Percentiles rank a stretch among this genome's conserved stretches.
phyloP scores from a whole-genome alignment of 2,329 filamentous ascomycete species.

The Alternaria triticimaculans region DNA sequence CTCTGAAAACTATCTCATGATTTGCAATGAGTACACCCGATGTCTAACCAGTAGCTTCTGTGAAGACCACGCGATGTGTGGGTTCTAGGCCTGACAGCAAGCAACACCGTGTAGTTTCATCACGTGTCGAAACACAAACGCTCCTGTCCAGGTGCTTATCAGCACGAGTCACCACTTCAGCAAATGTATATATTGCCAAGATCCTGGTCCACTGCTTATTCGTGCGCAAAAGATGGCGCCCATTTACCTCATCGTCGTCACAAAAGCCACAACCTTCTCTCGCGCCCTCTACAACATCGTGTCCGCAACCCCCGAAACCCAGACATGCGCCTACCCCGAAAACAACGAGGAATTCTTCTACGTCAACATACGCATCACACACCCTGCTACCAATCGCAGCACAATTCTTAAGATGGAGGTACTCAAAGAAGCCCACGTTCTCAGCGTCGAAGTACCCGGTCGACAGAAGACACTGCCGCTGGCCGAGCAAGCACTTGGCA shows the following conservation, averaged over 20 bases:
- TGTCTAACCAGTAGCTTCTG: background rate
- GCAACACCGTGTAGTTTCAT: background rate
- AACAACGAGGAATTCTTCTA: background rate
- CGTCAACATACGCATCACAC: background rate
- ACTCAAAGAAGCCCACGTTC: background rate
- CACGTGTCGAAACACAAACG: background rate
- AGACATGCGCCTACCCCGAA: background rate
- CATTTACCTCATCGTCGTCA: background rate
- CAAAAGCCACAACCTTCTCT: background rate
- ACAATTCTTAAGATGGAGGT: background rate
- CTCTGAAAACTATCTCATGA: background rate
- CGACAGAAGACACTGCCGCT: background rate
- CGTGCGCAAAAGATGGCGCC: background rate
- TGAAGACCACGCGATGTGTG: background rate
- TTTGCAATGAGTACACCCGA: background rate
- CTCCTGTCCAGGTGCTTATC: background rate
- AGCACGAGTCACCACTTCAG: background rate
- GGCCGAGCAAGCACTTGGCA: background rate
- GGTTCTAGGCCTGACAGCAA: background rate
- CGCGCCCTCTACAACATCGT: background rate
- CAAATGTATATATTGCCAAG: background rate
- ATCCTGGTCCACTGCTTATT: background rate
- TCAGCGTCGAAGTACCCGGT: background rate
- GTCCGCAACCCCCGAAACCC: background rate
- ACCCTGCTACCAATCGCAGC: background rate